Conservation (phyloP, 768 basidiomycete species). For the Serendipita sp. region DNA sequence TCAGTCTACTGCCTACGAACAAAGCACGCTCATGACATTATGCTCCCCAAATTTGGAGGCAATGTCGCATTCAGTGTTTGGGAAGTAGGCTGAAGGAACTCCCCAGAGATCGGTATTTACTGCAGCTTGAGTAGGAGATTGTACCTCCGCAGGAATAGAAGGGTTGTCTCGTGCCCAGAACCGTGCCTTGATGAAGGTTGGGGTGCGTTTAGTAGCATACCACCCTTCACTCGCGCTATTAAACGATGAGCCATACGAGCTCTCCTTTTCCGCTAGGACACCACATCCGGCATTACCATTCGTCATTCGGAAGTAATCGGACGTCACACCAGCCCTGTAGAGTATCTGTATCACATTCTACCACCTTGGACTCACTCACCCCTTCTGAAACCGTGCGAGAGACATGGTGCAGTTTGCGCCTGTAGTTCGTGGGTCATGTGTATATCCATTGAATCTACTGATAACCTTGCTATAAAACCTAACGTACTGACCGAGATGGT, state of each 20-base stretch:
- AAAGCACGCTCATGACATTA: constrained; percentile 22
- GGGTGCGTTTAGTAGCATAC: constrained; percentile 49
- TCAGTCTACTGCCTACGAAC: not conserved
- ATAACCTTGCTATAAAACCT: too few species aligned
- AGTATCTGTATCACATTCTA: too few species aligned
- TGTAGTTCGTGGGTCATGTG: too few species aligned
- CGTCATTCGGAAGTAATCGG: constrained; percentile 33
- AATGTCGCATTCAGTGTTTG: constrained; percentile 37
- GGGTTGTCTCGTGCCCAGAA: constrained; percentile 42
- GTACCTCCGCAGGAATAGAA: constrained; percentile 27
- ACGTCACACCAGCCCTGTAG: not conserved
- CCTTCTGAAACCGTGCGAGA: too few species aligned
- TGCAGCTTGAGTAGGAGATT: constrained; percentile 22
- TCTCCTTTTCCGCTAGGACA: constrained; percentile 24
- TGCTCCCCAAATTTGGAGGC: constrained; percentile 36
- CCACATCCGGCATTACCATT: constrained; percentile 42
- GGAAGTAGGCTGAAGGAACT: constrained; percentile 37
- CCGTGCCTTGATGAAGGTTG: constrained; percentile 45
- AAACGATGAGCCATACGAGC: constrained; percentile 42
- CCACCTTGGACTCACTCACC: too few species aligned
- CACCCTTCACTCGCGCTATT: constrained; percentile 47
- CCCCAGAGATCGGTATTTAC: constrained; percentile 40
- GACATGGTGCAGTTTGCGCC: too few species aligned
- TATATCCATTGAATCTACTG: too few species aligned
- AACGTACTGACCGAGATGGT: too few species aligned